Percentiles rank a stretch among this genome's conserved stretches.
Evolutionary conservation across 2,329 filamentous ascomycete species (phyloP).

Genomic region (Penicillium nordicum): DNA sequence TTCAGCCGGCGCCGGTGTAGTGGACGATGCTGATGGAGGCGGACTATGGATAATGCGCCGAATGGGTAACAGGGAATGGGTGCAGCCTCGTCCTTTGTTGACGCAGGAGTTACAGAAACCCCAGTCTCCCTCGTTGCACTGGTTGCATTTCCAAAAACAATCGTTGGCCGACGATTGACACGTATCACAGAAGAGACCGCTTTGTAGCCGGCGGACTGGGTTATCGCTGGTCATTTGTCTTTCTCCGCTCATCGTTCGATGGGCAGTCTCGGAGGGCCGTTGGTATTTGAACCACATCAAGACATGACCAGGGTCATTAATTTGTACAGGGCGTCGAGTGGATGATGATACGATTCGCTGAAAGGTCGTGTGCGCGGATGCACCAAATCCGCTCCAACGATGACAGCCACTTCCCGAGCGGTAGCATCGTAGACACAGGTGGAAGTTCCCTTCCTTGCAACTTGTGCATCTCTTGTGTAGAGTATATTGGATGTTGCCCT

Average conservation of each 20-base stretch:
- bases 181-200: constrained; percentile 77
- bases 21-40: constrained; percentile 10
- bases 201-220: constrained; percentile 65
- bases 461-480: constrained; percentile 77
- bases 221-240: constrained; percentile 61
- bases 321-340: constrained; percentile 15
- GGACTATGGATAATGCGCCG: constrained; percentile 51
- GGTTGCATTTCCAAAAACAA: constrained; percentile 85
- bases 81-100: constrained; percentile 75
- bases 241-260: constrained; percentile 39
- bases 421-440: constrained; percentile 80
- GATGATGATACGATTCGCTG: constrained; percentile 48
- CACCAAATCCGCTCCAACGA: constrained; percentile 85
- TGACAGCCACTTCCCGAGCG: constrained; percentile 71
- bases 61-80: constrained; percentile 74
- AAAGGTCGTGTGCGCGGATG: constrained; percentile 66
- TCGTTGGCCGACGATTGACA: constrained; percentile 72
- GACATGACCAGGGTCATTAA: constrained; percentile 47
- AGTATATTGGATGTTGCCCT: constrained; percentile 73
- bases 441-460: constrained; percentile 69
- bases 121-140: constrained; percentile 91
- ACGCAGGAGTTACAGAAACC: constrained; percentile 88
- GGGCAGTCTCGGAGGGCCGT: constrained; percentile 27
- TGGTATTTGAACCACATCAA: constrained; percentile 41
- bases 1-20: constrained; percentile 5